These are phyloP conservation scores for Rosa multiflora DNA, from an alignment of 306 rosid genomes.

Conservation along the genomic window DNA sequence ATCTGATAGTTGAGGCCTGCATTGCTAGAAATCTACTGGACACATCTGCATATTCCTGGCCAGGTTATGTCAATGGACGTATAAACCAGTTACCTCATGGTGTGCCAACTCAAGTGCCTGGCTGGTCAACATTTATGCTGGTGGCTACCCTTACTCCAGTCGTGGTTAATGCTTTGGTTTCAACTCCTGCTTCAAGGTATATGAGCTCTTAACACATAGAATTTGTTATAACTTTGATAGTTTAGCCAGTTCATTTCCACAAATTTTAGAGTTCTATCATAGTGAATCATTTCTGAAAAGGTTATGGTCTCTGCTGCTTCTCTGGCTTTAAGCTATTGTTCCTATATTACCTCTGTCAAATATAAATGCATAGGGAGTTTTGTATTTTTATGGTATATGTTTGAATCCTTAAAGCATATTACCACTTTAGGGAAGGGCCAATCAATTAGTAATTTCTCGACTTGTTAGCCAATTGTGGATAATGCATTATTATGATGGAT, in stretches of 20 bases:
- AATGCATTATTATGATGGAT: constrained; percentile 1
- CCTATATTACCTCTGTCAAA: background rate
- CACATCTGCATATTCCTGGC: constrained; percentile 86
- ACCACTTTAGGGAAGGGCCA: background rate
- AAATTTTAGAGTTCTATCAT: background rate
- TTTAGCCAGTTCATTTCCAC: background rate
- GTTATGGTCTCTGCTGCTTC: background rate
- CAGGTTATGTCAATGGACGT: constrained; percentile 76
- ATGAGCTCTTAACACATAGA: background rate
- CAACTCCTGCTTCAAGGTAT: constrained; percentile 96
- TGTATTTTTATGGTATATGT: background rate
- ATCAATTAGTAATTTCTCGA: background rate
- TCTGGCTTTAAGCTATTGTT: background rate
- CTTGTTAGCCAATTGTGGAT: background rate
- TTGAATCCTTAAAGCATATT: background rate
- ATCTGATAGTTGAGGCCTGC: constrained; percentile 95
- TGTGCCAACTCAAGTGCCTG: constrained; percentile 68
- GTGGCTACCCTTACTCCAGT: constrained; percentile 69
- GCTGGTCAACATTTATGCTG: constrained; percentile 90
- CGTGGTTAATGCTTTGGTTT: constrained; percentile 69
- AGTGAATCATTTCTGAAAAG: background rate
- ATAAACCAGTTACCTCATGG: constrained; percentile 78
- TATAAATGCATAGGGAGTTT: background rate
- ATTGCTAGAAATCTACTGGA: constrained; percentile 85
- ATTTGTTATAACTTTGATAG: background rate